phyloP scores from a whole-genome alignment of 139 green algal species.

The Micractinium sp. region DNA sequence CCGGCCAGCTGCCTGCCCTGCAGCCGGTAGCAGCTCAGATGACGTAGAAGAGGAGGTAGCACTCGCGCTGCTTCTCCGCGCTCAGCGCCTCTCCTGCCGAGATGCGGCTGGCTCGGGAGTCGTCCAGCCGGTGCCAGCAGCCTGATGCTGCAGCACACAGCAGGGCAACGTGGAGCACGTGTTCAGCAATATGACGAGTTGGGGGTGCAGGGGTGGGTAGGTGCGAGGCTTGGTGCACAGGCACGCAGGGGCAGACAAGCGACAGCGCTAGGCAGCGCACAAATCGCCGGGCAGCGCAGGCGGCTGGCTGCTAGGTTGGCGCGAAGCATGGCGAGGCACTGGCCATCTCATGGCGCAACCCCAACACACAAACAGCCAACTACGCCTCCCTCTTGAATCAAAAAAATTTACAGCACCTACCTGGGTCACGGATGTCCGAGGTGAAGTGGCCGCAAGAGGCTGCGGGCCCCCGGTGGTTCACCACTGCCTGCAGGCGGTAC shows the following conservation, averaged over 20 bases:
- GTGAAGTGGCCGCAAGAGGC: constrained; percentile 55
- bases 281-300: not conserved
- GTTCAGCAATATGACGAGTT: not conserved
- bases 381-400: not conserved
- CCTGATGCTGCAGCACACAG: not conserved
- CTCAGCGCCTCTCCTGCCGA: constrained; percentile 16
- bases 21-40: too few relatives aligned
- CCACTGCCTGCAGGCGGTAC: constrained; percentile 41
- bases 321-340: not conserved
- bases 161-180: not conserved
- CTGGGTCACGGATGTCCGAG: constrained; percentile 33
- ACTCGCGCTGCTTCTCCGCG: constrained; percentile 39
- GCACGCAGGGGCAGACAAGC: too few relatives aligned
- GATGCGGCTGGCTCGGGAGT: constrained; percentile 46
- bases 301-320: not conserved
- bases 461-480: constrained; percentile 44
- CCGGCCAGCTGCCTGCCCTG: too few relatives aligned
- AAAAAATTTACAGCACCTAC: not conserved
- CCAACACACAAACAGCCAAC: not conserved
- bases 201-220: too few relatives aligned
- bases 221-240: too few relatives aligned
- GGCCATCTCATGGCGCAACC: not conserved
- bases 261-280: not conserved
- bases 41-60: constrained; percentile 66
- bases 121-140: constrained; percentile 52